Conservation (phyloP, 2,329 filamentous ascomycete species). For the Trichoderma citrinoviride region DNA sequence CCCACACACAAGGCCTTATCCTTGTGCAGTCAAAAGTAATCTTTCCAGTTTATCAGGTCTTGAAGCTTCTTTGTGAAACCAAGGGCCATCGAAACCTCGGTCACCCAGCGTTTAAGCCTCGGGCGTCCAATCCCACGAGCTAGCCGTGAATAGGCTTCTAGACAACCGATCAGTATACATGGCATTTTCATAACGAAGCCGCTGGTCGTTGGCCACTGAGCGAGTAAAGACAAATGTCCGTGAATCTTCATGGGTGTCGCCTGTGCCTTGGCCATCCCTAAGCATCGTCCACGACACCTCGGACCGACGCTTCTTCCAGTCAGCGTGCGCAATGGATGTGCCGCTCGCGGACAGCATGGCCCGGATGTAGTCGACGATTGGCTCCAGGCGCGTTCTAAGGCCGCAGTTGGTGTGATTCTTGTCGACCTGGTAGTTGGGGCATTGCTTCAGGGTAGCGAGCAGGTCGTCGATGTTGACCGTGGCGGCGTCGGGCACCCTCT, state of each 20-base stretch:
- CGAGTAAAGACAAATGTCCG: slow-evolving; percentile 50
- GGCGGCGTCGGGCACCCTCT: slow-evolving; percentile 48
- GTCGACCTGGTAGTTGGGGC: slow-evolving; percentile 71
- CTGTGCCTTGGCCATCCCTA: slow-evolving; percentile 17
- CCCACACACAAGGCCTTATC: not conserved
- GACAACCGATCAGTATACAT: slow-evolving; percentile 53
- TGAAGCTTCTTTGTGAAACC: no score
- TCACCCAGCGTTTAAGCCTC: slow-evolving; percentile 33
- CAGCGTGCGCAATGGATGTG: slow-evolving; percentile 43
- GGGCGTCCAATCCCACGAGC: slow-evolving; percentile 60
- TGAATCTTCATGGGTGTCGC: slow-evolving; percentile 23
- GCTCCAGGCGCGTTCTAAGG: slow-evolving; percentile 61
- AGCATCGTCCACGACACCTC: slow-evolving; percentile 42
- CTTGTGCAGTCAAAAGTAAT: not conserved
- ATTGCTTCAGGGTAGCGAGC: slow-evolving; percentile 60
- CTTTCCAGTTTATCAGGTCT: no score
- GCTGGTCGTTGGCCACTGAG: slow-evolving; percentile 48
- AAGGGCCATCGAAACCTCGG: no score
- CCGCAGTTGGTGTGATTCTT: slow-evolving; percentile 72
- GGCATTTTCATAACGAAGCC: slow-evolving; percentile 48
- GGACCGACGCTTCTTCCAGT: slow-evolving; percentile 46
- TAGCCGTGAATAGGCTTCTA: slow-evolving; percentile 53
- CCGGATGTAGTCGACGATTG: slow-evolving; percentile 63
- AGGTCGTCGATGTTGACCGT: slow-evolving; percentile 61
- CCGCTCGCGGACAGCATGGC: slow-evolving; percentile 50